These are phyloP conservation scores for Aspergillus caelatus DNA, from an alignment of 2,329 filamentous ascomycete species.

Conservation along the genomic window DNA sequence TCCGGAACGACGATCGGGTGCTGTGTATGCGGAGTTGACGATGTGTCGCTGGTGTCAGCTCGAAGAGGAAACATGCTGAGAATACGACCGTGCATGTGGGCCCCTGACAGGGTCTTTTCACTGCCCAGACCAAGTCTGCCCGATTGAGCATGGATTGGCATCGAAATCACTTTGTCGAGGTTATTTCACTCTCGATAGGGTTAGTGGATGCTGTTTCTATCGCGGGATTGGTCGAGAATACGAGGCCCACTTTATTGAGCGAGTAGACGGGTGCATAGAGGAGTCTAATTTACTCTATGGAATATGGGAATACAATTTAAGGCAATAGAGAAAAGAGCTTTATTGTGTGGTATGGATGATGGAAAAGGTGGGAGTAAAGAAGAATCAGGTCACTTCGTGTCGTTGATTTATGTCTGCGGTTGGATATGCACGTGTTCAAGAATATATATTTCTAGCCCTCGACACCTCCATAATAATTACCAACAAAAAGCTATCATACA, in stretches of 20 bases:
- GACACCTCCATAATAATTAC: too few relatives aligned
- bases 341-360: too few relatives aligned
- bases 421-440: not conserved
- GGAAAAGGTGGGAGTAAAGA: too few relatives aligned
- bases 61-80: constrained; percentile 1
- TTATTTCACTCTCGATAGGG: not conserved
- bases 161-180: not conserved
- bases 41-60: not conserved
- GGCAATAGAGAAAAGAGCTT: too few relatives aligned
- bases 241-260: not conserved
- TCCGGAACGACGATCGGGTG: too few relatives aligned
- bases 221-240: not conserved
- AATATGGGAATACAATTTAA: too few relatives aligned
- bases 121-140: not conserved
- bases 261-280: not conserved
- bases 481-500: too few relatives aligned
- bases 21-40: not conserved
- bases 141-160: not conserved
- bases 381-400: not conserved
- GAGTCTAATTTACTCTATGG: too few relatives aligned
- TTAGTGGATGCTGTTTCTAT: not conserved
- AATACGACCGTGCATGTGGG: not conserved
- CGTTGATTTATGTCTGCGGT: not conserved
- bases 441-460: too few relatives aligned
- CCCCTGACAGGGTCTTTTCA: not conserved